phyloP scores from a whole-genome alignment of 108 stramenopile species.

The Cyclotella choctawhatcheeana region DNA sequence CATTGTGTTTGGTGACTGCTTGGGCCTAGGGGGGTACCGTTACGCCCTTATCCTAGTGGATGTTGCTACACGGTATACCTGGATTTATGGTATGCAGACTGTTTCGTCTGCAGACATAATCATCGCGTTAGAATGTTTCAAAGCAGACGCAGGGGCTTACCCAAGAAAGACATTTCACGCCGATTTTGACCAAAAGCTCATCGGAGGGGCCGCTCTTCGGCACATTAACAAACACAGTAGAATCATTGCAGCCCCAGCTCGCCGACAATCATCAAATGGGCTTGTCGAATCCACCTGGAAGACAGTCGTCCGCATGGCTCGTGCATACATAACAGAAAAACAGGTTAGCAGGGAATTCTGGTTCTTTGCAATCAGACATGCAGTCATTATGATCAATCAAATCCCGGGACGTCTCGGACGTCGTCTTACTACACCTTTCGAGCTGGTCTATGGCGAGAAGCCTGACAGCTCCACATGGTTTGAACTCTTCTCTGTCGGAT shows the following conservation, averaged over 20 bases:
- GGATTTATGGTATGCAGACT: too few species aligned
- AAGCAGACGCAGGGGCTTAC: slow-evolving; percentile 1
- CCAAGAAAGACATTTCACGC: slow-evolving; percentile 5
- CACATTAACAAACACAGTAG: too few species aligned
- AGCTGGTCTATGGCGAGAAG: background rate
- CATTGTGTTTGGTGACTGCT: slow-evolving; percentile 26
- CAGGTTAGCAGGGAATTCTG: slow-evolving; percentile 10
- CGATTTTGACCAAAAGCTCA: slow-evolving; percentile 15
- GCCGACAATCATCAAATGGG: background rate
- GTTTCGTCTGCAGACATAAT: too few species aligned
- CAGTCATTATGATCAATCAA: background rate
- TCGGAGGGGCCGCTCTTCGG: too few species aligned
- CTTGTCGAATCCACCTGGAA: slow-evolving; percentile 13
- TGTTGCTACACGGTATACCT: too few species aligned
- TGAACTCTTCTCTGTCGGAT: background rate
- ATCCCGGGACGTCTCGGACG: too few species aligned
- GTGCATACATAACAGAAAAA: slow-evolving; percentile 16
- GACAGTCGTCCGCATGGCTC: slow-evolving; percentile 7
- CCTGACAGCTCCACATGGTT: slow-evolving; percentile 4
- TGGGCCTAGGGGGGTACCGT: slow-evolving; percentile 10
- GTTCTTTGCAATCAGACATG: slow-evolving; percentile 6
- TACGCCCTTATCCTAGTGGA: too few species aligned
- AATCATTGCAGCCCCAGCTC: slow-evolving; percentile 12
- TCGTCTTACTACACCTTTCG: slow-evolving; percentile 4
- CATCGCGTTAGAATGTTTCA: too few species aligned